These are phyloP conservation scores for Tolypocladium guangdongense DNA, from an alignment of 2,329 filamentous ascomycete species.

Conservation along the genomic window DNA sequence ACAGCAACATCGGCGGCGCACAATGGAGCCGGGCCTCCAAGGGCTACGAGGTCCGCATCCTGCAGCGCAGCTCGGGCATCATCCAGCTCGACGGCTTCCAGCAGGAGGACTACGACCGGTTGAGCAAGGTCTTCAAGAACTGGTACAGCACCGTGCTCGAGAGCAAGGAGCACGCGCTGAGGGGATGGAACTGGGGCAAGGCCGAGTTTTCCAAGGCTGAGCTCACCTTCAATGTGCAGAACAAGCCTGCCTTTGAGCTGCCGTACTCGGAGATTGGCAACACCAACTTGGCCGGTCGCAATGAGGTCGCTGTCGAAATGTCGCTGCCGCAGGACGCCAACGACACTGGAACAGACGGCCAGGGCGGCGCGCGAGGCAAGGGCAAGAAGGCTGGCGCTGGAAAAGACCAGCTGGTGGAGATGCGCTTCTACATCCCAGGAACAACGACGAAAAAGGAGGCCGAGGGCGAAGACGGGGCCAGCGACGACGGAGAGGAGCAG, in stretches of 20 bases:
- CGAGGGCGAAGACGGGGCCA: constrained; percentile 59
- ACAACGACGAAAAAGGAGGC: constrained; percentile 67
- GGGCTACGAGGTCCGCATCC: constrained; percentile 87
- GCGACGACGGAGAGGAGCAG: constrained; percentile 59
- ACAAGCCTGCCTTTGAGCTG: constrained; percentile 90
- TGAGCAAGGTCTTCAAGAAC: constrained; percentile 89
- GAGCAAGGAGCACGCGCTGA: constrained; percentile 83
- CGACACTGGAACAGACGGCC: constrained; percentile 62
- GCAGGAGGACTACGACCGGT: constrained; percentile 85
- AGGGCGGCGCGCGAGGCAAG: constrained; percentile 61
- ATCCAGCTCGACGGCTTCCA: constrained; percentile 93
- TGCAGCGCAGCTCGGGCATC: constrained; percentile 72
- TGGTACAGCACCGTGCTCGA: constrained; percentile 95
- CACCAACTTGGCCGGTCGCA: constrained; percentile 93
- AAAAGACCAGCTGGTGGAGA: constrained; percentile 89
- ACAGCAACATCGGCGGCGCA: constrained; percentile 70
- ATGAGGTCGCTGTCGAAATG: constrained; percentile 95
- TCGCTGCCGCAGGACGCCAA: constrained; percentile 61
- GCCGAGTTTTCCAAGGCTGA: constrained; percentile 93
- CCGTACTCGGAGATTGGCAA: constrained; percentile 97
- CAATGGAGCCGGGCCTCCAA: constrained; percentile 93
- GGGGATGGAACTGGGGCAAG: constrained; percentile 99
- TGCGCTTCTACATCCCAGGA: constrained; percentile 97
- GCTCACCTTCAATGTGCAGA: constrained; percentile 92
- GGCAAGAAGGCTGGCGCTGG: constrained; percentile 86